Base-by-base conservation (phyloP, 768 basidiomycete genomes). In the Trametopsis cervina region DNA sequence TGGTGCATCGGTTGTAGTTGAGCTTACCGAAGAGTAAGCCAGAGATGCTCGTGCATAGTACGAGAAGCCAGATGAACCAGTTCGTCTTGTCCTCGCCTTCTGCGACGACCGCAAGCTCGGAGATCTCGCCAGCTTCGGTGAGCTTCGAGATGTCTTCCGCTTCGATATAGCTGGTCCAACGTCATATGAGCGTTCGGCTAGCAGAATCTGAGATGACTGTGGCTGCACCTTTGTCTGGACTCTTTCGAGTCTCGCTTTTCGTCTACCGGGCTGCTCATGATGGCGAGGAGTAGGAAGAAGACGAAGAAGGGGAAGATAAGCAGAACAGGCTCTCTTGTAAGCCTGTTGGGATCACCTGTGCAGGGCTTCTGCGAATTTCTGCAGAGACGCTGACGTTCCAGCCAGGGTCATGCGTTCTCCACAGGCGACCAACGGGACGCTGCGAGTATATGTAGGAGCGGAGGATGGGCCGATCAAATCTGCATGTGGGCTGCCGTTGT, bases 61-160 rank as follows among this genome's bases (percentile, higher is more conserved):
- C 86, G 36, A 90, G 72, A n/a, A 81, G 66, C 84, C 85, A 87
- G 2, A 89, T 78, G 53, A 88, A 88, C 73, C 75, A 77, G 0
- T 83, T 84, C 20, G 80, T 81, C 50, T 64, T 66, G 49, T 83
- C 81, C 49, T 83, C 82, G 11, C 80, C 81, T 54, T 83, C 82
- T 15, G 76, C 77, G 9, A 80, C 73, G 5, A 80, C 76, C 1
- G 74, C 69, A 46, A 77, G 59, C 54, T 83, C 81, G 42, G 77
- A 79, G 40, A 82, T 78, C 54, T 80, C 79, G 20, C 75, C 78
- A 3, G 46, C 45, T 10, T 46, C 51, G 27, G 22, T 52, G 9
- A 52, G 51, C 36, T 52, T 46, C 11, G 51, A 46, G 42, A 52
- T 40, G 47, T 52, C 51, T 21, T 52, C 51, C 37, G 44, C 21